A percentile compares a stretch with the other conserved stretches of the same genome.
phyloP scores from a whole-genome alignment of 352 stramenopile species.

The Thalassiosira sp. region DNA sequence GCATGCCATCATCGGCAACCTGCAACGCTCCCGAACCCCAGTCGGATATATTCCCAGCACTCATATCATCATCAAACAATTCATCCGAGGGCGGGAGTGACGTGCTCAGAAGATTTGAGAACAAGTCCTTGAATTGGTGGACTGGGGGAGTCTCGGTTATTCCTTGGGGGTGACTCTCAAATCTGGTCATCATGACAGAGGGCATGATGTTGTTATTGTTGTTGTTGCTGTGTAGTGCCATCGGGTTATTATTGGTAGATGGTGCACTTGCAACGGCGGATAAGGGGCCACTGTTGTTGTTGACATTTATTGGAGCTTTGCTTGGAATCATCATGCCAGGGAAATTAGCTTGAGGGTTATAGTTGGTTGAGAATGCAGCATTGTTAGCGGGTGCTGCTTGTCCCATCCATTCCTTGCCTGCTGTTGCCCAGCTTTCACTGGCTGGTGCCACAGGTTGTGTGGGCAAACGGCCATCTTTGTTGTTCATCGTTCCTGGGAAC shows the following conservation, averaged over 20 bases:
- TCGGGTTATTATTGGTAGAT: not conserved
- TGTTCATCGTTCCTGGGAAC: not conserved
- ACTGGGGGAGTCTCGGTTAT: not conserved
- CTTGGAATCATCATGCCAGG: not conserved
- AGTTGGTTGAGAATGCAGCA: not conserved
- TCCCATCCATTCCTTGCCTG: not conserved
- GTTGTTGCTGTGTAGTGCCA: not conserved
- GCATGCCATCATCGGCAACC: conserved; percentile 28
- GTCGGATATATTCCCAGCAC: conserved; percentile 19
- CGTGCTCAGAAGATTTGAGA: conserved; percentile 35
- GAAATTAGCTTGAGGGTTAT: not conserved
- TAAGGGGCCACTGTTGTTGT: not conserved
- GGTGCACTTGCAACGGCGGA: not conserved
- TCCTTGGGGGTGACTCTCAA: not conserved
- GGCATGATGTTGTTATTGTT: not conserved
- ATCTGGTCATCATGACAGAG: not conserved
- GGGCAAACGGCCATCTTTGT: no score
- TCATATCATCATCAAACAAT: conserved; percentile 49
- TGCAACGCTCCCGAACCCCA: conserved; percentile 9
- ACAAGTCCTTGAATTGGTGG: conserved; percentile 22
- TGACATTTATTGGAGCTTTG: not conserved
- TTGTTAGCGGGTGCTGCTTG: not conserved
- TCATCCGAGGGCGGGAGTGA: conserved; percentile 43
- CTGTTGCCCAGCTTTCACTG: no score
- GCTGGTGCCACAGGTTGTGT: no score